Evolutionary conservation across 495 filamentous ascomycete genomes (phyloP), one percentile per base, ranked within the genome.

Genomic region (Xylaria flabelliformis): DNA sequence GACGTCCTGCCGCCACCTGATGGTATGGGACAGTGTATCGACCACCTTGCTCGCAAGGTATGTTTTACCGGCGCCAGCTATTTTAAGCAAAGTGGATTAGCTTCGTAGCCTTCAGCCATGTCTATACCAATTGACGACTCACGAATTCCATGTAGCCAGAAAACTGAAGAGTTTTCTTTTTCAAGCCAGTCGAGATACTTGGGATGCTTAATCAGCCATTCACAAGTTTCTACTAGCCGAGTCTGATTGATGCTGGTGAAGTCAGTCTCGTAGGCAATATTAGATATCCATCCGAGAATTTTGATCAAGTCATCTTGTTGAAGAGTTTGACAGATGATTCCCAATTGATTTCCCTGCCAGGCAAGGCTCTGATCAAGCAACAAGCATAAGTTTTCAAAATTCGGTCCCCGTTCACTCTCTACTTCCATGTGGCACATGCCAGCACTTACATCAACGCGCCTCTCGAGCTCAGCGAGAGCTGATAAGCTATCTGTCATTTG

Each of bases 121-220:
- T 0, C 10, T 13, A 24, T 55, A 12, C 51, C 1, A 4, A 5
- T 26, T 3, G 24, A 24, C 9, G 4, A 55, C 51, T 55, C 29
- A 55, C 51, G 51, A 55, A 55, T 55, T 26, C 51, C 51, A 55
- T 55, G 51, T 26, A 55, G 51, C 51, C 51, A 55, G 51, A 55
- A 55, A 26, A 55, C 29, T 1, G 51, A 55, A 29, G 51, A 26
- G 3, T 26, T 13, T 55, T 55, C 51, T 26, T 12, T 55, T 55
- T 55, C 24, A 55, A 55, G 51, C 51, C 51, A 55, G 51, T 55
- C 24, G 21, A 55, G 51, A 29, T 55, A 55, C 24, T 55, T 55
- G 9, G 21, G 21, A 10, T 55, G 51, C 21, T 12, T 13, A 55
- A 24, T 10, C 9, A 55, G 5, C 51, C 51, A 55, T 4, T 26